These are phyloP conservation scores for Penicillium thymicola DNA, from an alignment of 2,329 filamentous ascomycete species.

Conservation along the genomic window DNA sequence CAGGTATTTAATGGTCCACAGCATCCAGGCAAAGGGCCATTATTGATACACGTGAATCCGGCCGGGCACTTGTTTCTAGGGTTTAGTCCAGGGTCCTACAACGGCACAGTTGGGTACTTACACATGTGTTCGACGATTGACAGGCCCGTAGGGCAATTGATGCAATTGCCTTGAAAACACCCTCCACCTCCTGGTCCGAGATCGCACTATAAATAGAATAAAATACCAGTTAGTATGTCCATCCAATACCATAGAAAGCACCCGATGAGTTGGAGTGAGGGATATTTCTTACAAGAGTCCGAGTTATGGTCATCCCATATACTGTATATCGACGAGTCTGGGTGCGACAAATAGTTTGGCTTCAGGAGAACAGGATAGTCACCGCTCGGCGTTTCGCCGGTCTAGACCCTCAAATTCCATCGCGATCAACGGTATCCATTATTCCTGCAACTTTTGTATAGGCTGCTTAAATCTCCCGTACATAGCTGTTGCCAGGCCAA, in stretches of 20 bases:
- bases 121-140: slow-evolving; percentile 12
- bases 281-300: too few relatives aligned
- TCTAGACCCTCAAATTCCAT: too few relatives aligned
- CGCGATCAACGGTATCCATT: too few relatives aligned
- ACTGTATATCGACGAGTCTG: too few relatives aligned
- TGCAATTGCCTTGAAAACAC: slow-evolving; percentile 12
- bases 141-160: slow-evolving; percentile 10
- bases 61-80: slow-evolving; percentile 8
- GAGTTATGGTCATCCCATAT: too few relatives aligned
- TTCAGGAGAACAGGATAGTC: too few relatives aligned
- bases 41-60: slow-evolving; percentile 11
- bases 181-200: slow-evolving; percentile 12
- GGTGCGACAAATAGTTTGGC: too few relatives aligned
- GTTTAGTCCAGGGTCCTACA: not conserved
- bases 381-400: too few relatives aligned
- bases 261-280: not conserved
- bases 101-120: not conserved
- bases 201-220: slow-evolving; percentile 10
- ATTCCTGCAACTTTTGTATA: too few relatives aligned
- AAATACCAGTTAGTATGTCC: not conserved
- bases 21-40: slow-evolving; percentile 15
- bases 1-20: slow-evolving; percentile 13
- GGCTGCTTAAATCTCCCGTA: too few relatives aligned
- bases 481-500: too few relatives aligned
- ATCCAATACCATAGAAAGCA: not conserved